A percentile compares a stretch with the other conserved stretches of the same genome.
phyloP scores from a whole-genome alignment of 1,139 yeast genomes.

The Diutina siamensis region DNA sequence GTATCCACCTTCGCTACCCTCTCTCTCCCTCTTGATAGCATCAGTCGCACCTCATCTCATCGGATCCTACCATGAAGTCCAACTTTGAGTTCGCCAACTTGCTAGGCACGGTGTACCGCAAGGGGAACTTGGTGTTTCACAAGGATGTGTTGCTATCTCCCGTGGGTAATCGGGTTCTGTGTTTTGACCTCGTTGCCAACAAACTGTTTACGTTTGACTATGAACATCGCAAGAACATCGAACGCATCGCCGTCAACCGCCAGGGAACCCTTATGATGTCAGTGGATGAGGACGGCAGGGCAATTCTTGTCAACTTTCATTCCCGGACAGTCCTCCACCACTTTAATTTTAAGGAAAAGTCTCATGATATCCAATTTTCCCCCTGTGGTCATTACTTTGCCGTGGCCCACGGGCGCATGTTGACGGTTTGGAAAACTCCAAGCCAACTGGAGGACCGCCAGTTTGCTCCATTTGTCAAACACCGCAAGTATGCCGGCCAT shows the following conservation, averaged over 20 bases:
- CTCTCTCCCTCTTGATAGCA: not conserved
- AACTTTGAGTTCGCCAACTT: slow-evolving; percentile 64
- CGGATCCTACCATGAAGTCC: slow-evolving; percentile 29
- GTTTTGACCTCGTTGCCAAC: slow-evolving; percentile 76
- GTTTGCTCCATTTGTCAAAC: slow-evolving; percentile 92
- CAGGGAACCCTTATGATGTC: slow-evolving; percentile 76
- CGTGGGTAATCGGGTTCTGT: slow-evolving; percentile 87
- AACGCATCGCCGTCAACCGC: slow-evolving; percentile 68
- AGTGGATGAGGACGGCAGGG: slow-evolving; percentile 88
- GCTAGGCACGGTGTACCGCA: slow-evolving; percentile 87
- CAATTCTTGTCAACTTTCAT: slow-evolving; percentile 75
- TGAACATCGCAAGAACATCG: slow-evolving; percentile 82
- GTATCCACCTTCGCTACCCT: not conserved
- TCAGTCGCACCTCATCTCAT: slow-evolving; percentile 4
- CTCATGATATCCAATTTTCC: slow-evolving; percentile 66
- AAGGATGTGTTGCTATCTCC: slow-evolving; percentile 78
- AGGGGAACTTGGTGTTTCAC: slow-evolving; percentile 81
- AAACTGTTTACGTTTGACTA: slow-evolving; percentile 83
- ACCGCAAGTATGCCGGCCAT: slow-evolving; percentile 87
- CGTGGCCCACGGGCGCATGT: slow-evolving; percentile 66
- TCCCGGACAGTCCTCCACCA: slow-evolving; percentile 88
- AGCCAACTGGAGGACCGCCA: slow-evolving; percentile 62
- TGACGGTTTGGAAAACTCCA: slow-evolving; percentile 95
- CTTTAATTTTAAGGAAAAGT: slow-evolving; percentile 79
- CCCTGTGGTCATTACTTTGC: slow-evolving; percentile 88